Evolutionary conservation across 495 filamentous ascomycete genomes (phyloP).

Genomic region (Barbatosphaeria neglecta): DNA sequence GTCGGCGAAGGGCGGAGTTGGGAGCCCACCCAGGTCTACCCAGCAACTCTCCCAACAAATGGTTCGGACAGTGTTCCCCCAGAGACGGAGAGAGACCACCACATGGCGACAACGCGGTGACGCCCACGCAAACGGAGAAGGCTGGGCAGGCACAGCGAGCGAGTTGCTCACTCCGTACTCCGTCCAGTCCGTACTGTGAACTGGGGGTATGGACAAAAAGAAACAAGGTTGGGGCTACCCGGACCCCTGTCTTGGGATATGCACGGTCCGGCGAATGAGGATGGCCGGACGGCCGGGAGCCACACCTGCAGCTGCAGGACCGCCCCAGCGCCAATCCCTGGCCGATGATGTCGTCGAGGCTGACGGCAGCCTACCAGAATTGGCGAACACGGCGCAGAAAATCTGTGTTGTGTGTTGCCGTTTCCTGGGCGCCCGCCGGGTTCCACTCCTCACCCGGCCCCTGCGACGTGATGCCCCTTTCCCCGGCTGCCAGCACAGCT

Average conservation of each 20-base stretch:
- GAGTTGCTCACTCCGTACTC: too few species aligned
- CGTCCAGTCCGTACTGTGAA: too few species aligned
- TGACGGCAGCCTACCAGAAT: background rate
- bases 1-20: too few species aligned
- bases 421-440: background rate
- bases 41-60: too few species aligned
- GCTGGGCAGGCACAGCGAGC: background rate
- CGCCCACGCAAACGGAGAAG: background rate
- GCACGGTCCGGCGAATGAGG: background rate
- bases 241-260: background rate
- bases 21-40: too few species aligned
- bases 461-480: background rate
- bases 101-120: too few species aligned
- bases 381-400: background rate
- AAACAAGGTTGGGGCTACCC: background rate
- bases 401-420: background rate
- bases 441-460: background rate
- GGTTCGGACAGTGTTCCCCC: too few species aligned
- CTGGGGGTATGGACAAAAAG: too few species aligned
- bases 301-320: background rate
- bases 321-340: background rate
- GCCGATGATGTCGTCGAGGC: conserved; percentile 1
- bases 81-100: background rate
- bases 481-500: background rate
- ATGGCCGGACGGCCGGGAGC: background rate